Evolutionary conservation across 805 yeast species (phyloP).

Genomic region (Kuraishia ogatae): DNA sequence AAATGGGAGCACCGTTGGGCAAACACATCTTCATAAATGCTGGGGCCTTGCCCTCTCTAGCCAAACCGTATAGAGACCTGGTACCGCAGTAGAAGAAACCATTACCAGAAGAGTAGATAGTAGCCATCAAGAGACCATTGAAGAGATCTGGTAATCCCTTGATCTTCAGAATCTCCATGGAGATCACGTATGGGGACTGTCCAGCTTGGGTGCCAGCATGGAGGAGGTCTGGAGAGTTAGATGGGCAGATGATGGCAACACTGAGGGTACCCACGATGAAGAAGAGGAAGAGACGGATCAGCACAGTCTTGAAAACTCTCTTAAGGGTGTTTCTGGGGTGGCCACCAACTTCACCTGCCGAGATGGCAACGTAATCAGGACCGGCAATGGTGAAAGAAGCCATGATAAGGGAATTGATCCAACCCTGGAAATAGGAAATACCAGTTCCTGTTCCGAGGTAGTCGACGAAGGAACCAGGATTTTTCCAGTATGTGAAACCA

Average conservation of each 20-base stretch:
- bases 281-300: constrained; percentile 32
- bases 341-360: constrained; percentile 38
- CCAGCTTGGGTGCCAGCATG: constrained; percentile 27
- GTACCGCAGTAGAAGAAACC: constrained; percentile 45
- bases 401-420: constrained; percentile 29
- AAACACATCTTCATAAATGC: constrained; percentile 37
- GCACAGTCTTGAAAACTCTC: constrained; percentile 38
- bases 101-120: constrained; percentile 46
- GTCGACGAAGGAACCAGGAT: constrained; percentile 16
- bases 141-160: constrained; percentile 59
- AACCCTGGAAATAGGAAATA: constrained; percentile 38
- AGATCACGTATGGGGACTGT: constrained; percentile 69
- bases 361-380: constrained; percentile 39
- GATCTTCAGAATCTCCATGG: constrained; percentile 56
- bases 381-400: constrained; percentile 39
- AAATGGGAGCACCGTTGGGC: constrained; percentile 49
- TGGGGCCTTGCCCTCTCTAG: constrained; percentile 58
- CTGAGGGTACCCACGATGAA: constrained; percentile 39
- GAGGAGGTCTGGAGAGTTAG: constrained; percentile 28
- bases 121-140: constrained; percentile 59
- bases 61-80: constrained; percentile 44
- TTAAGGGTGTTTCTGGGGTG: constrained; percentile 39
- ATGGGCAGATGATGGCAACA: constrained; percentile 36
- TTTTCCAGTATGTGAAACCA: constrained; percentile 18
- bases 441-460: constrained; percentile 21